phyloP scores from a whole-genome alignment of 75 land plant genomes.

The Picea sitchensis region DNA sequence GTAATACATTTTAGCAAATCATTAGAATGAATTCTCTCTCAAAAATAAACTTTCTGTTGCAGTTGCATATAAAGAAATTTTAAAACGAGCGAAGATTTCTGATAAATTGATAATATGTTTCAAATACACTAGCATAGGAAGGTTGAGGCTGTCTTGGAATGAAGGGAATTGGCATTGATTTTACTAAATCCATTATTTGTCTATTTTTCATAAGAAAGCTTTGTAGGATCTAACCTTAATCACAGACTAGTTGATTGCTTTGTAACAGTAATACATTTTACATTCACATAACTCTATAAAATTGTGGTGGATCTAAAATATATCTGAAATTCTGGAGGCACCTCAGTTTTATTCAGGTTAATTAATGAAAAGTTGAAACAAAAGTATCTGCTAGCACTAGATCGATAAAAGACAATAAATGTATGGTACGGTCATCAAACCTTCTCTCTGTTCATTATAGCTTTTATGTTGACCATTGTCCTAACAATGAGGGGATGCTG shows the following conservation, averaged over 20 bases:
- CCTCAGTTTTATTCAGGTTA: background rate
- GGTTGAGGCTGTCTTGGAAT: too few relatives aligned
- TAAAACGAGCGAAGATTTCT: background rate
- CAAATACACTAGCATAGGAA: too few relatives aligned
- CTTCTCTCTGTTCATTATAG: background rate
- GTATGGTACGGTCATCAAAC: background rate
- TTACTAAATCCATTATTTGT: background rate
- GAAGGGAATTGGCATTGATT: too few relatives aligned
- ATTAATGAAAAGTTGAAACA: background rate
- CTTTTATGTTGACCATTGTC: background rate
- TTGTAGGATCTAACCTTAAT: background rate
- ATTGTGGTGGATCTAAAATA: too few relatives aligned
- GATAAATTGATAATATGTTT: background rate
- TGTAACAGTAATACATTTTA: background rate
- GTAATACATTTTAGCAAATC: background rate
- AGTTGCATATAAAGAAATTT: background rate
- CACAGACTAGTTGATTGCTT: background rate
- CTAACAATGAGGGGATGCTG: background rate
- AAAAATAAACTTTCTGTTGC: background rate
- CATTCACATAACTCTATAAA: too few relatives aligned
- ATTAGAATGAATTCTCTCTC: background rate
- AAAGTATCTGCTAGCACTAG: background rate
- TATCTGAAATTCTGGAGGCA: background rate
- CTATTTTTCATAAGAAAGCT: background rate
- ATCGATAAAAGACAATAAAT: background rate